phyloP scores from a whole-genome alignment of 495 filamentous ascomycete genomes.

The Friedmanniomyces simplex region DNA sequence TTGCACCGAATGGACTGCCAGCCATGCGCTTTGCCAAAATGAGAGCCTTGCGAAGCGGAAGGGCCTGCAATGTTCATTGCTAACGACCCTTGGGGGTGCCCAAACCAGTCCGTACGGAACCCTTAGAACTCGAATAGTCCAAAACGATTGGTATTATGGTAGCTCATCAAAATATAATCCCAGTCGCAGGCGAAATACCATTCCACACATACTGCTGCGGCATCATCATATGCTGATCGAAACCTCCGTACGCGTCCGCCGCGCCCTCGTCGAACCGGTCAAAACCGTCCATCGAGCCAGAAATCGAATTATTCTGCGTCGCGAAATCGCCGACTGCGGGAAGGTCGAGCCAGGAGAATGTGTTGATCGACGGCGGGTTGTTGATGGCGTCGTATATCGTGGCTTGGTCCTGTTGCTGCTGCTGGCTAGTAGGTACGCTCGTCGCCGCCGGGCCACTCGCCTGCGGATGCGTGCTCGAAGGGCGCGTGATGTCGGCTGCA shows the following conservation, averaged over 20 bases:
- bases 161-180: conserved; percentile 15
- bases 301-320: conserved; percentile 14
- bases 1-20: no score
- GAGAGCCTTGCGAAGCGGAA: no score
- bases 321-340: conserved; percentile 19
- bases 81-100: no score
- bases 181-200: conserved; percentile 2
- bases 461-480: not conserved
- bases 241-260: conserved; percentile 5
- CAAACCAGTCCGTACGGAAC: no score
- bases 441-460: not conserved
- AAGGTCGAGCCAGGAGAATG: conserved; percentile 22
- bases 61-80: no score
- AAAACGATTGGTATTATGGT: no score
- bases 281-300: conserved; percentile 6
- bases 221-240: conserved; percentile 13
- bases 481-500: not conserved
- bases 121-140: no score
- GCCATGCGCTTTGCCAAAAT: no score
- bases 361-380: conserved; percentile 14
- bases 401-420: not conserved
- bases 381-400: conserved; percentile 2
- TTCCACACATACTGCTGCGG: conserved; percentile 11
- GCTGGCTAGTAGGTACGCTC: not conserved
- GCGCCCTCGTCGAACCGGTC: conserved; percentile 10